A percentile compares a stretch with the other conserved stretches of the same genome.
These are phyloP conservation scores for Cadophora sp. DNA, from an alignment of 2,329 filamentous ascomycete genomes.

Conservation along the genomic window DNA sequence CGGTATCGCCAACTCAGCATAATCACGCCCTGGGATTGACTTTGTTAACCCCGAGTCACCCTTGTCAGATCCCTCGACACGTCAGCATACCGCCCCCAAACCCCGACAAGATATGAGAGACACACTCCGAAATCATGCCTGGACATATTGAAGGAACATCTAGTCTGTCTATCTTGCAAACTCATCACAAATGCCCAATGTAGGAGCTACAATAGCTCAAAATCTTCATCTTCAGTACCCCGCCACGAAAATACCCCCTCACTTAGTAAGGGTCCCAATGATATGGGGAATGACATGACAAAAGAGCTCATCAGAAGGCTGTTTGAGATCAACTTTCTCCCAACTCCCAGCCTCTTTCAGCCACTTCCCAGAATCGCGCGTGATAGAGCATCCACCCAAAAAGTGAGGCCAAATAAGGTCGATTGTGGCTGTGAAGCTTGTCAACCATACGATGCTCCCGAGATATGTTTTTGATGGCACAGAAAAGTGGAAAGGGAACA, in stretches of 20 bases:
- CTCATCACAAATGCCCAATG: background rate
- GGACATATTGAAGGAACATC: too few species aligned
- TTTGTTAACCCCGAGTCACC: too few species aligned
- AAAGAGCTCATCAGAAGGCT: constrained; percentile 32
- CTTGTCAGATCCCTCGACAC: too few species aligned
- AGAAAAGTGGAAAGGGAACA: background rate
- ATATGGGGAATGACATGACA: constrained; percentile 41
- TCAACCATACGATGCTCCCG: constrained; percentile 19
- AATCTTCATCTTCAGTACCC: background rate
- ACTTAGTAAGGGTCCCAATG: constrained; percentile 40
- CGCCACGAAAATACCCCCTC: background rate
- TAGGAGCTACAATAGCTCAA: background rate
- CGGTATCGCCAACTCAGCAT: too few species aligned
- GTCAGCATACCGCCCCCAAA: too few species aligned
- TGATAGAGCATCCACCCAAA: constrained; percentile 40
- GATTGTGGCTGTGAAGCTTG: constrained; percentile 28
- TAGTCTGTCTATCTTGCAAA: background rate
- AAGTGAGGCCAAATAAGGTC: constrained; percentile 41
- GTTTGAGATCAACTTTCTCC: constrained; percentile 38
- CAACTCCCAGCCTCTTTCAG: constrained; percentile 38
- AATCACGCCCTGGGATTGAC: too few species aligned
- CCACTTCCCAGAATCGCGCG: constrained; percentile 38
- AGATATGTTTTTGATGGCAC: background rate
- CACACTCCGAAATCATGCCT: too few species aligned
- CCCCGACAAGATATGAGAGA: too few species aligned